phyloP scores from a whole-genome alignment of 306 rosid species.

The Datisca glomerata region DNA sequence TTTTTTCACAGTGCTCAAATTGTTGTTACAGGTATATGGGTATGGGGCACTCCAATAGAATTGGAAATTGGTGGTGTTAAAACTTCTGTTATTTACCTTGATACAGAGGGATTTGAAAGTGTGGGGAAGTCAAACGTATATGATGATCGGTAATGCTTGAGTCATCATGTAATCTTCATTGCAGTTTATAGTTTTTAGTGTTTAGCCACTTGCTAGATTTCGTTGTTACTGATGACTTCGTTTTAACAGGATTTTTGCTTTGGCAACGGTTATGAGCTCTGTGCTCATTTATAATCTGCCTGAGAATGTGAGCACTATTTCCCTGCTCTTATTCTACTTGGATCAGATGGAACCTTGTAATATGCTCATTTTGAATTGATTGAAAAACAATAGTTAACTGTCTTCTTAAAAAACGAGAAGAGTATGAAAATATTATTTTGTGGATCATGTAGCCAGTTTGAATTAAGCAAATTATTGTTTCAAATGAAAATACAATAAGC shows the following conservation, averaged over 20 bases:
- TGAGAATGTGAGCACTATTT: constrained; percentile 60
- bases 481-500: too few relatives aligned
- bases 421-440: too few relatives aligned
- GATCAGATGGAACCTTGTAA: constrained; percentile 2
- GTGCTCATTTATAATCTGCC: constrained; percentile 89
- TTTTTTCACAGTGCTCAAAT: constrained; percentile 11
- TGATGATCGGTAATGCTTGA: constrained; percentile 78
- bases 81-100: constrained; percentile 87
- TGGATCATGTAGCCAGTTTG: too few relatives aligned
- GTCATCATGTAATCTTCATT: constrained; percentile 12
- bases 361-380: too few relatives aligned
- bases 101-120: constrained; percentile 98
- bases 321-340: background rate
- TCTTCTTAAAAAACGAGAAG: too few relatives aligned
- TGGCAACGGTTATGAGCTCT: constrained; percentile 94
- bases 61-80: constrained; percentile 68
- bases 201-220: constrained; percentile 2
- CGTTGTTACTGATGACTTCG: constrained; percentile 17
- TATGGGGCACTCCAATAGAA: constrained; percentile 89
- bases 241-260: constrained; percentile 93
- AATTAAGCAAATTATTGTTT: too few relatives aligned
- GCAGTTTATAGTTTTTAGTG: constrained; percentile 1
- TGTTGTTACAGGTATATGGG: constrained; percentile 71
- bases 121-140: constrained; percentile 92
- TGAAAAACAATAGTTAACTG: too few relatives aligned